Evolutionary conservation across 305 asterid species (phyloP).

Genomic region (Fraxinus sp.): DNA sequence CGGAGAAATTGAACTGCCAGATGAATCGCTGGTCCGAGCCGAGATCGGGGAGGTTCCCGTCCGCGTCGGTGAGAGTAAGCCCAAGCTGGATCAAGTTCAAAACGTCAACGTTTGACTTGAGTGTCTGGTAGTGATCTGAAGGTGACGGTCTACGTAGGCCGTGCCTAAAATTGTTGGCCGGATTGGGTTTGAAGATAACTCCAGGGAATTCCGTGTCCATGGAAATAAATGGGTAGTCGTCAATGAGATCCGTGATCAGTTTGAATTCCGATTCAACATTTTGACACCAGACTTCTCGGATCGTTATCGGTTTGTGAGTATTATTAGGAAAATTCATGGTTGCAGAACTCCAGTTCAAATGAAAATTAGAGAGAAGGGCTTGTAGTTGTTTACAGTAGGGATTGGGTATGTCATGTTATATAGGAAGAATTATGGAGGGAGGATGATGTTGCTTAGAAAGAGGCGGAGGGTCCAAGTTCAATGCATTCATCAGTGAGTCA

Average conservation of each 20-base stretch:
- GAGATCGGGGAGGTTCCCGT: constrained; percentile 63
- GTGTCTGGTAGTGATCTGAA: constrained; percentile 42
- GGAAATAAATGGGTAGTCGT: constrained; percentile 55
- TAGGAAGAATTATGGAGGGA: not conserved
- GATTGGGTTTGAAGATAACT: constrained; percentile 51
- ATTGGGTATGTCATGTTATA: not conserved
- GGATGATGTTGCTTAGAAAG: not conserved
- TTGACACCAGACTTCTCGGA: constrained; percentile 69
- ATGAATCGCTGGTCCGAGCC: constrained; percentile 38
- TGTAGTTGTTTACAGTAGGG: not conserved
- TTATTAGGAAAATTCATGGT: not conserved
- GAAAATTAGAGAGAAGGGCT: not conserved
- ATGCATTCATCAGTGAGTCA: not conserved
- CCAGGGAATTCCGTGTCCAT: constrained; percentile 94
- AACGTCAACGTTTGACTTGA: constrained; percentile 70
- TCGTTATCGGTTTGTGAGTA: constrained; percentile 23
- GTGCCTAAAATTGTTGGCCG: not conserved
- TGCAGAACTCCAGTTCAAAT: not conserved
- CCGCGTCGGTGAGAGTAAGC: constrained; percentile 54
- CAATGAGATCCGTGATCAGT: constrained; percentile 46
- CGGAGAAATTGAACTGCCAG: constrained; percentile 76
- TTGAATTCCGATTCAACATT: constrained; percentile 60
- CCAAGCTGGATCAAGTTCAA: constrained; percentile 65
- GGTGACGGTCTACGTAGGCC: constrained; percentile 26
- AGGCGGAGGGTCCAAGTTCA: not conserved